Evolutionary conservation across 148 eudicot genomes (phyloP).

Genomic region (Chenopodium formosanum): DNA sequence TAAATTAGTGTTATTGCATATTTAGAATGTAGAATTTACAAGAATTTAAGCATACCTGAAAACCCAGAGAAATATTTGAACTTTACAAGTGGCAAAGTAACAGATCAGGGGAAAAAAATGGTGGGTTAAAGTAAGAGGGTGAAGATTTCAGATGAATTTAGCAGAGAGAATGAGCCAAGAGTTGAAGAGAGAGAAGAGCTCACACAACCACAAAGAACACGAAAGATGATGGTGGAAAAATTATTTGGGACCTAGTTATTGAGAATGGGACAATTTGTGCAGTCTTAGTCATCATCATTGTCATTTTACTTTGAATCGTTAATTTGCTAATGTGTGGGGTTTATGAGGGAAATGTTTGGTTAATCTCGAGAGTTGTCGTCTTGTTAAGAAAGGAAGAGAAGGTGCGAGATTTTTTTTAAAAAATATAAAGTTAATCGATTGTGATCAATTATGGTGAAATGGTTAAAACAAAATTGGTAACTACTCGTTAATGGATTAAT

Average conservation of each 20-base stretch:
- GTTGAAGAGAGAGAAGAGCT: not conserved
- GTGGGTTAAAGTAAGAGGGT: constrained; percentile 1
- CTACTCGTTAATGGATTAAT: no score
- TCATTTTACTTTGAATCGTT: constrained; percentile 13
- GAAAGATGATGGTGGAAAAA: not conserved
- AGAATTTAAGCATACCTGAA: constrained; percentile 21
- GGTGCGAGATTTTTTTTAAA: no score
- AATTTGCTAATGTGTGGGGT: constrained; percentile 1
- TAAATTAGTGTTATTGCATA: not conserved
- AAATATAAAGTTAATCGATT: no score
- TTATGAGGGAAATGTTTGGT: no score
- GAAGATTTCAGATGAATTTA: constrained; percentile 18
- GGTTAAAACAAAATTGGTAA: no score
- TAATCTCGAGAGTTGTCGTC: no score
- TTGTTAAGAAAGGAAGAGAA: no score
- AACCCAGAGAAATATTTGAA: constrained; percentile 22
- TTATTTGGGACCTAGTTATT: constrained; percentile 1
- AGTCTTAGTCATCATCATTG: constrained; percentile 20
- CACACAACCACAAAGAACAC: constrained; percentile 13
- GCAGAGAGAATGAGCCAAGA: not conserved
- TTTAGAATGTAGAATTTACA: constrained; percentile 10
- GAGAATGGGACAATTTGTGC: constrained; percentile 23
- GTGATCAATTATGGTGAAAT: no score
- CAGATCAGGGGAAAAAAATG: constrained; percentile 11
- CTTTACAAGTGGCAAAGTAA: constrained; percentile 7